These are phyloP conservation scores for Sarocladium brachiariae DNA, from an alignment of 2,329 filamentous ascomycete species.

Conservation along the genomic window DNA sequence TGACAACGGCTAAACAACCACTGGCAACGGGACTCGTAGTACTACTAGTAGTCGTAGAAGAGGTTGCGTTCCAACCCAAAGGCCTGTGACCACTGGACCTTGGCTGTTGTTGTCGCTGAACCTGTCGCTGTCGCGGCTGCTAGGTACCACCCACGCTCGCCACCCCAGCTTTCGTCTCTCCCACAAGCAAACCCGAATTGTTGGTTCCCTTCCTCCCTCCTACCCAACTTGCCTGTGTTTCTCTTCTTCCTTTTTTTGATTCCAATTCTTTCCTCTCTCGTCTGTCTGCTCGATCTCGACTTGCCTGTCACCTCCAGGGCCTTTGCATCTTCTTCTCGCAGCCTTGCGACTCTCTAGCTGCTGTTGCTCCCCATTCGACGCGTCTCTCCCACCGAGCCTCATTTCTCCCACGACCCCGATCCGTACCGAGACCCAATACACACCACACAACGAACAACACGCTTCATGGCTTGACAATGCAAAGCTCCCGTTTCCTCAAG, in stretches of 20 bases:
- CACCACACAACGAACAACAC: not conserved
- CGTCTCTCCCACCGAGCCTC: not conserved
- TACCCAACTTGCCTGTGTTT: too few relatives aligned
- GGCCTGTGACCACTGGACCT: too few relatives aligned
- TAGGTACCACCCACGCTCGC: not conserved
- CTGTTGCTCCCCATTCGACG: slow-evolving; percentile 1
- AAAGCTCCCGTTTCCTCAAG: slow-evolving; percentile 15
- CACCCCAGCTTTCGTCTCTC: not conserved
- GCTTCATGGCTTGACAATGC: slow-evolving; percentile 20
- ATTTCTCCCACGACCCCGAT: not conserved
- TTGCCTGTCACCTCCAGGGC: not conserved
- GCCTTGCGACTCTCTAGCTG: not conserved
- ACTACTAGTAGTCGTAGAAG: too few relatives aligned
- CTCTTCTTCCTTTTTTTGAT: slow-evolving; percentile 1
- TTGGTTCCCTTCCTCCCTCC: not conserved
- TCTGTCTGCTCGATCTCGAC: not conserved
- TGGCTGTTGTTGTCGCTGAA: not conserved
- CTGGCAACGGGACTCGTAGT: too few relatives aligned
- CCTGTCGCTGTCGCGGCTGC: not conserved
- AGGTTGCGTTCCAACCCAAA: too few relatives aligned
- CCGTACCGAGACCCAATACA: not conserved
- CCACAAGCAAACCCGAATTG: not conserved
- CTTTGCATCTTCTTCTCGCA: not conserved
- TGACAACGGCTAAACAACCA: too few relatives aligned
- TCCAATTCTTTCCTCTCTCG: slow-evolving; percentile 1